A percentile compares a stretch with the other conserved stretches of the same genome.
Conservation (phyloP, 2,329 filamentous ascomycete species). For the Dothideomycetes sp. region DNA sequence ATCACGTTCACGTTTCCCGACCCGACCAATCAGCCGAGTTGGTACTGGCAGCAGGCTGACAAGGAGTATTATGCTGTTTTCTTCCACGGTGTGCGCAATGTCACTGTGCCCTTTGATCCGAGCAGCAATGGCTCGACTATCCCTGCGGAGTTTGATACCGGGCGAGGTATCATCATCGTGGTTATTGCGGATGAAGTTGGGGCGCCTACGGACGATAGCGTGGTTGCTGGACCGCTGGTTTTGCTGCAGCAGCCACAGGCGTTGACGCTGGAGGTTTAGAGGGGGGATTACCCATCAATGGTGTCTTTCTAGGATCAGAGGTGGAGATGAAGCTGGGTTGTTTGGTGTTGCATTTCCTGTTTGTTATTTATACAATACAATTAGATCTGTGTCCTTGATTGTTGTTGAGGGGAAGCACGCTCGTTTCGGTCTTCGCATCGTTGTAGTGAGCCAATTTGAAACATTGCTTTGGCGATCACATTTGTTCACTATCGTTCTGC, state of each 20-base stretch:
- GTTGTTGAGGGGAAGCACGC: no score
- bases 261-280: not conserved
- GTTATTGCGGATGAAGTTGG: conserved; percentile 26
- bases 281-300: no score
- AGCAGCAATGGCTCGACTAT: conserved; percentile 23
- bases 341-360: no score
- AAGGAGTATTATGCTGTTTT: conserved; percentile 30
- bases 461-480: no score
- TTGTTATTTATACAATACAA: no score
- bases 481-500: no score
- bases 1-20: conserved; percentile 17
- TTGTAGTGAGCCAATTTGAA: no score
- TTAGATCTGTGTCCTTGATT: no score
- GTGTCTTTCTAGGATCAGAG: no score
- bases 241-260: conserved; percentile 25
- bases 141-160: conserved; percentile 24
- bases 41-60: conserved; percentile 3
- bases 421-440: no score
- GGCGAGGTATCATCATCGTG: conserved; percentile 25
- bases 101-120: conserved; percentile 27
- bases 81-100: conserved; percentile 27
- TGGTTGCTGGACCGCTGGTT: conserved; percentile 28
- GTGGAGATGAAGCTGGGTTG: no score
- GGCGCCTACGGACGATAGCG: conserved; percentile 26
- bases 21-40: conserved; percentile 4